Percentiles rank a stretch among this genome's conserved stretches.
These are phyloP conservation scores for Litchi chinensis DNA, from an alignment of 345 rosid genomes.

Conservation along the genomic window DNA sequence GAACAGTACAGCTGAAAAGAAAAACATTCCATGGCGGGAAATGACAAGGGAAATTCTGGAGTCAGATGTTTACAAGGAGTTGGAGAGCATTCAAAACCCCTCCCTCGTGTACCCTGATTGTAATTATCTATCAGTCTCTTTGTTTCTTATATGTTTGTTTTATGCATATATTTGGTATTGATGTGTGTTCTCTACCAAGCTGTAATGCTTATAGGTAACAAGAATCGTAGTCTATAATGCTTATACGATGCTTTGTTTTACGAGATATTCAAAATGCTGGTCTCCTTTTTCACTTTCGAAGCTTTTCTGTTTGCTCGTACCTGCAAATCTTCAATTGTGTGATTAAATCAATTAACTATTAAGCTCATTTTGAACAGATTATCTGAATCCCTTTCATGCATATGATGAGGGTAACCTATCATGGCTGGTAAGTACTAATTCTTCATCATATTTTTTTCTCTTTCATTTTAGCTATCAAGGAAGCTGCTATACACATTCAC, in stretches of 20 bases:
- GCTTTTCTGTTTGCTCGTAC: not conserved
- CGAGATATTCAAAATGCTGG: not conserved
- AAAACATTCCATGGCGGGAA: slow-evolving; percentile 59
- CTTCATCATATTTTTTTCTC: not conserved
- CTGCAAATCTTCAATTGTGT: not conserved
- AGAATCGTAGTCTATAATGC: not conserved
- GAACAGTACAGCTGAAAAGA: slow-evolving; percentile 68
- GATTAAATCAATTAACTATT: slow-evolving; percentile 7
- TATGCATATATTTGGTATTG: not conserved
- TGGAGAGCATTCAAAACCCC: slow-evolving; percentile 48
- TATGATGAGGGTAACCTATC: slow-evolving; percentile 75
- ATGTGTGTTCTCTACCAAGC: not conserved
- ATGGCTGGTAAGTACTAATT: slow-evolving; percentile 51
- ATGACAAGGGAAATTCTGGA: slow-evolving; percentile 56
- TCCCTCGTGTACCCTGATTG: slow-evolving; percentile 60
- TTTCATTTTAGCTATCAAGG: not conserved
- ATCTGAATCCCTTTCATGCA: slow-evolving; percentile 69
- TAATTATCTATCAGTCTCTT: slow-evolving; percentile 24
- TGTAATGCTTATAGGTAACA: not conserved
- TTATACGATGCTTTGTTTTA: not conserved
- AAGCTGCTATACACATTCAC: not conserved
- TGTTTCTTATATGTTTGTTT: not conserved
- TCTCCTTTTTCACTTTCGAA: too few species aligned
- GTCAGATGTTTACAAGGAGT: slow-evolving; percentile 64
- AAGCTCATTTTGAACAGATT: slow-evolving; percentile 40